Evolutionary conservation across 345 rosid genomes (phyloP).

Genomic region (Salix koriyanagi): DNA sequence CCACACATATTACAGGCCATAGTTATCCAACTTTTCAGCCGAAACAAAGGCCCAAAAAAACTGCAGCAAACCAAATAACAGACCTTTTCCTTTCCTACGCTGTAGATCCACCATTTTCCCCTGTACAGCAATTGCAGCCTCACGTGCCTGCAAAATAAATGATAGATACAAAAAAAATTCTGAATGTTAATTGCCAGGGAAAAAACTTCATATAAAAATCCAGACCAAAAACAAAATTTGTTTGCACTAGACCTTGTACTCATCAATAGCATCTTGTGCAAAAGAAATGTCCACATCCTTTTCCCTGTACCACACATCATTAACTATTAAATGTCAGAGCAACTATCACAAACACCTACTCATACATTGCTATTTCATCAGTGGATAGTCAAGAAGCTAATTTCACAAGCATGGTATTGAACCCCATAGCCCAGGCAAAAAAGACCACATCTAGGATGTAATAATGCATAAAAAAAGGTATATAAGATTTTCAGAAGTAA

Average conservation of each 20-base stretch:
- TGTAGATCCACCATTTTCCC: conserved; percentile 90
- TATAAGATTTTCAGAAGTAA: neutral
- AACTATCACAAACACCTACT: neutral
- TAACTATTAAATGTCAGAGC: neutral
- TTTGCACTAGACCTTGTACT: conserved; percentile 60
- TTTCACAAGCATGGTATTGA: neutral
- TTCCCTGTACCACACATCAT: conserved; percentile 58
- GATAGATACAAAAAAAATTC: neutral
- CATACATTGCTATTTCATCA: neutral
- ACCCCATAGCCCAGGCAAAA: neutral
- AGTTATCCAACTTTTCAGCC: neutral
- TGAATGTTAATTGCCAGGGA: neutral
- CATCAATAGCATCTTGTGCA: conserved; percentile 96
- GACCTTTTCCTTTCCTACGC: conserved; percentile 94
- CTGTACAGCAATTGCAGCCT: conserved; percentile 78
- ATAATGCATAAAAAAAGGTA: neutral
- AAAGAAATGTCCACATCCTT: conserved; percentile 80
- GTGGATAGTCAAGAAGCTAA: neutral
- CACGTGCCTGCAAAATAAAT: conserved; percentile 68
- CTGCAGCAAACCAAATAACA: neutral
- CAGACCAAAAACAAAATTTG: conserved; percentile 11
- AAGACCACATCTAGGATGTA: neutral
- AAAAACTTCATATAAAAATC: neutral
- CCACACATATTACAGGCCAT: neutral
- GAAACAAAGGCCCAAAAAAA: neutral